Conservation (phyloP, 1,139 yeast genomes). For the Yamadazyma pseudoaaseri region DNA sequence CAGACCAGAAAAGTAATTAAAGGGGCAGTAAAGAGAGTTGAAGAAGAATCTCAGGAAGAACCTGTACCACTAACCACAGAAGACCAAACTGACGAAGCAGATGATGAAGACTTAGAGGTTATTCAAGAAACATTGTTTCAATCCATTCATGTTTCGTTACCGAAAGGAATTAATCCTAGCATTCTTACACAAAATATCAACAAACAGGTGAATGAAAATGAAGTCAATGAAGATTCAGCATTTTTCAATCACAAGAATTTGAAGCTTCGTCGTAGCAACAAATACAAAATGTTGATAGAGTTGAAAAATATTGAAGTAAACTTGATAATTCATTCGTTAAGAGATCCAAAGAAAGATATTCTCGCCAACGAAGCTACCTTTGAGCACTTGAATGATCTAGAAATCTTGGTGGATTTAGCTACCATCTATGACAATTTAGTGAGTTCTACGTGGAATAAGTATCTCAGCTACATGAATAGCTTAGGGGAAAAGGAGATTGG, state of each 20-base stretch:
- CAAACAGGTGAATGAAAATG: conserved; percentile 33
- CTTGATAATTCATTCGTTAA: conserved; percentile 43
- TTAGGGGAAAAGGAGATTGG: conserved; percentile 71
- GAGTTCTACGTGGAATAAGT: conserved; percentile 89
- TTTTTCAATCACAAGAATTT: conserved; percentile 36
- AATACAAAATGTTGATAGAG: conserved; percentile 61
- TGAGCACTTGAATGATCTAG: conserved; percentile 50
- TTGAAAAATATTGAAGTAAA: conserved; percentile 51
- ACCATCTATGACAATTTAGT: conserved; percentile 66
- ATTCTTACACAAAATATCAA: conserved; percentile 55
- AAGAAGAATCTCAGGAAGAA: conserved; percentile 41
- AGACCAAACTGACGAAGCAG: conserved; percentile 13
- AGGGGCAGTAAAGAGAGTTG: conserved; percentile 62
- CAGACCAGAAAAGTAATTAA: conserved; percentile 67
- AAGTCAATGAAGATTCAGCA: conserved; percentile 6
- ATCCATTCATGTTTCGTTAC: conserved; percentile 68
- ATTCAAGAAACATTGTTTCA: conserved; percentile 69
- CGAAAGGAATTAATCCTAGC: conserved; percentile 48
- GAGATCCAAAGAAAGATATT: conserved; percentile 43
- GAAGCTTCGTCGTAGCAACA: conserved; percentile 61
- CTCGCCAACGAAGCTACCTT: conserved; percentile 17
- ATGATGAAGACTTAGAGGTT: conserved; percentile 22
- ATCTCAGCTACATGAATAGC: conserved; percentile 66
- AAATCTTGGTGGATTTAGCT: conserved; percentile 19
- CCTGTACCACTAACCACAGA: conserved; percentile 11